Percentiles rank a stretch among this genome's conserved stretches.
Conservation (phyloP, 148 eudicot species). For the Vaccinium corymbosum region DNA sequence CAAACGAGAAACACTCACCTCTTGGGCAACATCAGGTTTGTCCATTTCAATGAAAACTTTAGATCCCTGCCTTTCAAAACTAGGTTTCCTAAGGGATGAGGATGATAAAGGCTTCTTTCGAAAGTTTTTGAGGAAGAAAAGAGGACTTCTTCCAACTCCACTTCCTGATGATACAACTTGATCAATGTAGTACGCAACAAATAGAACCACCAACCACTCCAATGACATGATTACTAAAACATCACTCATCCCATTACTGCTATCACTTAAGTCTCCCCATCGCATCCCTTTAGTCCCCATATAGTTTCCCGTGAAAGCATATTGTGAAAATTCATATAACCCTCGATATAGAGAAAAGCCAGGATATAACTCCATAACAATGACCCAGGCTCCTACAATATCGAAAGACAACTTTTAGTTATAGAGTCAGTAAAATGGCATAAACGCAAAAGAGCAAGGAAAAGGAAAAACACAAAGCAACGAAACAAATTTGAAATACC, state of each 20-base stretch:
- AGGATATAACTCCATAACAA: slow-evolving; percentile 84
- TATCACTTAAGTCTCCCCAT: slow-evolving; percentile 65
- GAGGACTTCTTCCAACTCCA: slow-evolving; percentile 51
- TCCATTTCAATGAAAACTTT: slow-evolving; percentile 69
- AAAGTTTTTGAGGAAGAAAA: slow-evolving; percentile 43
- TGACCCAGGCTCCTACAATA: slow-evolving; percentile 57
- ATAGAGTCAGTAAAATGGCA: slow-evolving; percentile 5
- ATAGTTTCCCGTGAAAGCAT: slow-evolving; percentile 44
- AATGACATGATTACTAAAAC: slow-evolving; percentile 65
- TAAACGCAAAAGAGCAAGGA: background rate
- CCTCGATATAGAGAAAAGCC: slow-evolving; percentile 81
- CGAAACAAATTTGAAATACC: background rate
- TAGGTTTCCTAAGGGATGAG: slow-evolving; percentile 38
- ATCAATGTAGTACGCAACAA: slow-evolving; percentile 67
- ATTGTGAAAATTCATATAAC: slow-evolving; percentile 66
- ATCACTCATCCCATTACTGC: slow-evolving; percentile 63
- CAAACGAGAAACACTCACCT: slow-evolving; percentile 42
- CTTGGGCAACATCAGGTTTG: slow-evolving; percentile 83
- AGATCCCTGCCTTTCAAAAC: slow-evolving; percentile 57
- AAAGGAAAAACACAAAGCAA: background rate
- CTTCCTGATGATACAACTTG: slow-evolving; percentile 67
- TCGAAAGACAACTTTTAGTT: slow-evolving; percentile 7
- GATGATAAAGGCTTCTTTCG: slow-evolving; percentile 42
- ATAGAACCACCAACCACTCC: slow-evolving; percentile 73
- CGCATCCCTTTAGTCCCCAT: slow-evolving; percentile 76